Conservation (phyloP, 305 asterid genomes). For the Ilex paraguariensis region DNA sequence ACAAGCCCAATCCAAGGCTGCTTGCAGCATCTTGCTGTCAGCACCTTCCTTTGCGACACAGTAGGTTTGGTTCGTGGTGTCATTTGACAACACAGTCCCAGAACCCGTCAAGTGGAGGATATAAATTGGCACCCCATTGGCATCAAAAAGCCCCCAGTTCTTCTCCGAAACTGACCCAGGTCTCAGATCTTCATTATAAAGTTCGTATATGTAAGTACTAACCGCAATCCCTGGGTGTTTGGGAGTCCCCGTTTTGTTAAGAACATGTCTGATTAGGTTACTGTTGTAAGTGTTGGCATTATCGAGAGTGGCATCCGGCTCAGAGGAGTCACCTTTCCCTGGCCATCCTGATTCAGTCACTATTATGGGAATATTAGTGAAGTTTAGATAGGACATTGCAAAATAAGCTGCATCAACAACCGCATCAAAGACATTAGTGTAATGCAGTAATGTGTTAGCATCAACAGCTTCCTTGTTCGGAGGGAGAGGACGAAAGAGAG, state of each 20-base stretch:
- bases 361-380: slow-evolving; percentile 18
- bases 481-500: slow-evolving; percentile 25
- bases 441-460: slow-evolving; percentile 24
- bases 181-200: slow-evolving; percentile 25
- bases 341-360: slow-evolving; percentile 35
- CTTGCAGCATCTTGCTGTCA: slow-evolving; percentile 19
- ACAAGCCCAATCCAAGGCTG: slow-evolving; percentile 32
- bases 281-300: slow-evolving; percentile 30
- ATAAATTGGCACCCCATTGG: slow-evolving; percentile 22
- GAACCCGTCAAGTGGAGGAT: slow-evolving; percentile 21
- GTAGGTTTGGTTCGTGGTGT: slow-evolving; percentile 18
- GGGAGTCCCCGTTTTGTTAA: slow-evolving; percentile 27
- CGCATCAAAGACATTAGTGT: slow-evolving; percentile 25
- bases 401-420: slow-evolving; percentile 26
- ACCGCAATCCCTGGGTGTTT: slow-evolving; percentile 25
- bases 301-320: slow-evolving; percentile 23
- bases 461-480: slow-evolving; percentile 30
- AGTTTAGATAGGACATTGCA: slow-evolving; percentile 21
- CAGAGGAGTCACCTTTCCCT: slow-evolving; percentile 19
- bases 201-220: slow-evolving; percentile 27
- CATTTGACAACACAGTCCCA: slow-evolving; percentile 19
- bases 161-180: slow-evolving; percentile 22
- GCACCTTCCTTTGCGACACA: slow-evolving; percentile 25
- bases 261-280: slow-evolving; percentile 25
- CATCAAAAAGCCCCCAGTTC: slow-evolving; percentile 27